Evolutionary conservation across 2,329 filamentous ascomycete species (phyloP).

Genomic region (Fusarium sp.): DNA sequence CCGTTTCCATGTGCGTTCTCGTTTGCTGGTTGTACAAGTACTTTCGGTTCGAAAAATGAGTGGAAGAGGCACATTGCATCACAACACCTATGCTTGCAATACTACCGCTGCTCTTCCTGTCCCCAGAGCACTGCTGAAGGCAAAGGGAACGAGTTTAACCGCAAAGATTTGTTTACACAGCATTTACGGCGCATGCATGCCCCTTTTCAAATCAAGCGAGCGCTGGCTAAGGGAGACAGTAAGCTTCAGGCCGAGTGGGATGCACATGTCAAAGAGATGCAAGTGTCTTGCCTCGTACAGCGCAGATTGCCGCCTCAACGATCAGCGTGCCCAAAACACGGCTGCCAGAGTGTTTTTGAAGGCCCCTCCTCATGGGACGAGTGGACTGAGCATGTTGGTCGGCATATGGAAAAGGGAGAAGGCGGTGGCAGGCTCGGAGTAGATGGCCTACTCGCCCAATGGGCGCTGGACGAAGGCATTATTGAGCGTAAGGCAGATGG

Average conservation of each 20-base stretch:
- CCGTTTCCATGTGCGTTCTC: conserved; percentile 89
- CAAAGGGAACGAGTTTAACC: conserved; percentile 81
- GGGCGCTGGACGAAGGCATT: conserved; percentile 72
- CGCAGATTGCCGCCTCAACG: conserved; percentile 75
- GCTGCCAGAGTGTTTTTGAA: conserved; percentile 77
- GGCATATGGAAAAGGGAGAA: conserved; percentile 84
- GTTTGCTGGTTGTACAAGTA: conserved; percentile 83
- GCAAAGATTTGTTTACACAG: conserved; percentile 95
- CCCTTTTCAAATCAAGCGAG: conserved; percentile 71
- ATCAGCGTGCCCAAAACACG: conserved; percentile 76
- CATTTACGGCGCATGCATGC: conserved; percentile 95
- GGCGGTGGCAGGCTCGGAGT: conserved; percentile 66
- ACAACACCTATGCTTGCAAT: conserved; percentile 81
- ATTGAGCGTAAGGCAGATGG: conserved; percentile 68
- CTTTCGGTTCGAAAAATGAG: conserved; percentile 93
- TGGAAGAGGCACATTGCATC: conserved; percentile 96
- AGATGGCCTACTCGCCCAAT: conserved; percentile 67
- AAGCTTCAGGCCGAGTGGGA: conserved; percentile 73
- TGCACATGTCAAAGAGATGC: conserved; percentile 74
- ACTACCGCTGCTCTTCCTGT: conserved; percentile 72
- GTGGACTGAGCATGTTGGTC: conserved; percentile 91
- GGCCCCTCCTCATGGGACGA: conserved; percentile 85
- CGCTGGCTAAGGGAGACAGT: conserved; percentile 66
- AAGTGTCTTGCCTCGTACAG: conserved; percentile 76
- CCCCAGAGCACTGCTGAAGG: conserved; percentile 65